Percentiles rank a stretch among this genome's conserved stretches.
phyloP scores from a whole-genome alignment of 2,329 filamentous ascomycete genomes.

The Sphaerostilbella broomeana region DNA sequence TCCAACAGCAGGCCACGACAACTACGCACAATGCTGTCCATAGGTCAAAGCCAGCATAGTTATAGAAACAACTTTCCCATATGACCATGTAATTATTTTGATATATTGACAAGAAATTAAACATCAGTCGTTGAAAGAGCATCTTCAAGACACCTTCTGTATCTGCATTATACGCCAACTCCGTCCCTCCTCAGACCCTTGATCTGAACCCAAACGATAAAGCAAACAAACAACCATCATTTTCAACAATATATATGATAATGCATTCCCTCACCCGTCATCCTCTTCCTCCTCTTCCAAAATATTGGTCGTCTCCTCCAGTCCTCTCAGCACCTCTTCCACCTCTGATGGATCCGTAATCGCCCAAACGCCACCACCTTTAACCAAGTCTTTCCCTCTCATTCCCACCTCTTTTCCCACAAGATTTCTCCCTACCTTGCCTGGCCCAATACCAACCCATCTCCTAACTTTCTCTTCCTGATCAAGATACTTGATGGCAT shows the following conservation, averaged over 20 bases:
- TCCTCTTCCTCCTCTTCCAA: conserved; percentile 42
- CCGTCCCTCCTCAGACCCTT: too few species aligned
- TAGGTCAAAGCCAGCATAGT: too few species aligned
- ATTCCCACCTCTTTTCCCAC: conserved; percentile 95
- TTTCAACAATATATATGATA: neutral
- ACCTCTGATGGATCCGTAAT: conserved; percentile 75
- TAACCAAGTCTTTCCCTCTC: conserved; percentile 67
- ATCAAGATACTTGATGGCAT: conserved; percentile 83
- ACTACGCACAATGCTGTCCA: too few species aligned
- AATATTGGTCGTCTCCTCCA: conserved; percentile 57
- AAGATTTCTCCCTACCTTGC: conserved; percentile 86
- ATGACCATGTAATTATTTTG: too few species aligned
- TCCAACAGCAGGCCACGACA: too few species aligned
- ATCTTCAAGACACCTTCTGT: too few species aligned
- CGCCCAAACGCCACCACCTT: conserved; percentile 89
- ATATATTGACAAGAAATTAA: too few species aligned
- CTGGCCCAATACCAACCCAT: conserved; percentile 89
- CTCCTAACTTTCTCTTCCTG: conserved; percentile 72
- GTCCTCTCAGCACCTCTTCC: conserved; percentile 57
- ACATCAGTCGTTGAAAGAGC: too few species aligned
- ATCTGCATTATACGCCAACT: too few species aligned
- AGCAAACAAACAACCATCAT: neutral
- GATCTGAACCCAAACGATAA: neutral
- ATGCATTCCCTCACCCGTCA: conserved; percentile 5
- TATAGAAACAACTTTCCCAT: too few species aligned